These are phyloP conservation scores for Fusarium sp. DNA, from an alignment of 2,329 filamentous ascomycete species.

Conservation along the genomic window DNA sequence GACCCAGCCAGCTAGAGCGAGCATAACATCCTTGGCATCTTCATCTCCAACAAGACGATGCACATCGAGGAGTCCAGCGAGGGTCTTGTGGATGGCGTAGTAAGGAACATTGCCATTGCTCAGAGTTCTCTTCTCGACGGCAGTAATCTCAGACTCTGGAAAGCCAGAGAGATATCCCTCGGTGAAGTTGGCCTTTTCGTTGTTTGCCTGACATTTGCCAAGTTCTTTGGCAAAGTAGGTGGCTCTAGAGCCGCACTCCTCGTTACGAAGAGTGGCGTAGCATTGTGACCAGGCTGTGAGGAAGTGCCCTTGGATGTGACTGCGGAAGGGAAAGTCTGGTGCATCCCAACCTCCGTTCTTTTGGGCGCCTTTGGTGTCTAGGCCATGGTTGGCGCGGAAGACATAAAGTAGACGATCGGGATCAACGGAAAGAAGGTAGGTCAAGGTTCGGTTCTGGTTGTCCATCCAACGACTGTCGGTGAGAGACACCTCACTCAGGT, in stretches of 20 bases:
- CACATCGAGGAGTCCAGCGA: slow-evolving; percentile 63
- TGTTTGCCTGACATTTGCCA: slow-evolving; percentile 64
- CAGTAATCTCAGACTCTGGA: slow-evolving; percentile 62
- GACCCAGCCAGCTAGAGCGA: slow-evolving; percentile 61
- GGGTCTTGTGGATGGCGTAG: slow-evolving; percentile 66
- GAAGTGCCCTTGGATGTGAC: slow-evolving; percentile 64
- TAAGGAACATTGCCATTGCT: slow-evolving; percentile 65
- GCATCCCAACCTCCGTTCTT: slow-evolving; percentile 66
- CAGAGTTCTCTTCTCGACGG: slow-evolving; percentile 57
- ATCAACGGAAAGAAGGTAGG: slow-evolving; percentile 23
- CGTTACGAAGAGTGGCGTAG: slow-evolving; percentile 57
- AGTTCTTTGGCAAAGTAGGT: slow-evolving; percentile 59
- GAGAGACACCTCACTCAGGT: slow-evolving; percentile 16
- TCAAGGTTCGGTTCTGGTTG: slow-evolving; percentile 31
- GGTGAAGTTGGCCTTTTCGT: slow-evolving; percentile 56
- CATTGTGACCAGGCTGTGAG: slow-evolving; percentile 64
- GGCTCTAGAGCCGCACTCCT: slow-evolving; percentile 59
- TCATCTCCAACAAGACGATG: slow-evolving; percentile 59
- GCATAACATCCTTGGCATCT: slow-evolving; percentile 57
- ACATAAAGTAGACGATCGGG: slow-evolving; percentile 28
- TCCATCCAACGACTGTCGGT: slow-evolving; percentile 37
- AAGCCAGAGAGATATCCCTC: slow-evolving; percentile 64
- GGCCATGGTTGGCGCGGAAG: slow-evolving; percentile 26
- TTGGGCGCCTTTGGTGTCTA: slow-evolving; percentile 56
- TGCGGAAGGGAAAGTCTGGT: slow-evolving; percentile 65